Evolutionary conservation across 2,329 filamentous ascomycete species (phyloP).

Genomic region (Fusarium coffeatum): DNA sequence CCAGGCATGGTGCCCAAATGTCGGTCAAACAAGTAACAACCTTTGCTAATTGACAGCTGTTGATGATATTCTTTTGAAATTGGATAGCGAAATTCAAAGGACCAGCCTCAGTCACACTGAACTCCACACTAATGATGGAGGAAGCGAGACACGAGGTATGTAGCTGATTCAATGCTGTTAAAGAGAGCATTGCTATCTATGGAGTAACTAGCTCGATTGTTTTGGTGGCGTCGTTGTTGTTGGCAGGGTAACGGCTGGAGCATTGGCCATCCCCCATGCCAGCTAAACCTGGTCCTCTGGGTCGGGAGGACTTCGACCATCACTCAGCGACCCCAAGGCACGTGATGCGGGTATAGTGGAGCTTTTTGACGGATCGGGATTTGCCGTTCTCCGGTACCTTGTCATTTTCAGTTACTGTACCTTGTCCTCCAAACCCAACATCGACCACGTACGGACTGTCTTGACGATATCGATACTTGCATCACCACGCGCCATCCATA

Average conservation of each 20-base stretch:
- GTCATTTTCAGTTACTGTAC: conserved; percentile 51
- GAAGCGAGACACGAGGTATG: conserved; percentile 31
- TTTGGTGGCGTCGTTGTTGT: conserved; percentile 35
- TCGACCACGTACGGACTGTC: conserved; percentile 41
- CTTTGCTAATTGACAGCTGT: background rate
- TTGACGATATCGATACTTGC: conserved; percentile 47
- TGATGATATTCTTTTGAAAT: conserved; percentile 10
- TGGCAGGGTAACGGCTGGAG: conserved; percentile 34
- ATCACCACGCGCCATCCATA: conserved; percentile 40
- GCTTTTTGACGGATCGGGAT: conserved; percentile 44
- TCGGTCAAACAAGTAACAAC: conserved; percentile 17
- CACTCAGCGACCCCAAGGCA: conserved; percentile 21
- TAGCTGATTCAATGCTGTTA: conserved; percentile 30
- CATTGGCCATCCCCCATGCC: conserved; percentile 3
- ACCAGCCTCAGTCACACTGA: conserved; percentile 39
- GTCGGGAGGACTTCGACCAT: background rate
- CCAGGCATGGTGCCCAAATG: conserved; percentile 65
- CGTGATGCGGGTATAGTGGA: conserved; percentile 45
- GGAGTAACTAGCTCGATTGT: conserved; percentile 32
- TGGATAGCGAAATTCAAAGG: conserved; percentile 29
- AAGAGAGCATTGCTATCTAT: conserved; percentile 20
- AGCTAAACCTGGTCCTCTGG: background rate
- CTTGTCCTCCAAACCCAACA: conserved; percentile 49
- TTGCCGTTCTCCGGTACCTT: conserved; percentile 46
- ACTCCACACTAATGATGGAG: conserved; percentile 34